Base-by-base conservation (phyloP, 2,329 filamentous ascomycete species). In the Aureobasidium leucospermi region DNA sequence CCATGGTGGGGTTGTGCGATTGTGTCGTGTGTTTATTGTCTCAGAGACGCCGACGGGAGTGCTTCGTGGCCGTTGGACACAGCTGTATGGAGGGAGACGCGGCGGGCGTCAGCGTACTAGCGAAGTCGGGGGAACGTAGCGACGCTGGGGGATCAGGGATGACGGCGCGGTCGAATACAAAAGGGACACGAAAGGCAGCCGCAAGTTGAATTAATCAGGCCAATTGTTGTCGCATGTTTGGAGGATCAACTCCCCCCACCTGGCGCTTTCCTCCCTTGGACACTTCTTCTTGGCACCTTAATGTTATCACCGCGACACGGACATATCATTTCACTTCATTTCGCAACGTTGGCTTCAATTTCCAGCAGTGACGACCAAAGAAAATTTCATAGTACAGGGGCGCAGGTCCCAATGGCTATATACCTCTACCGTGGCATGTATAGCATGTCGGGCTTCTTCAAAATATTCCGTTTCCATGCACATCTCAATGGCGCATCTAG, bases 1-100 rank as follows among this genome's bases (percentile, higher is more conserved):
- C 81, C 84, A 87, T 87, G 43, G 58, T 64, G 63, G 53, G 59
- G 19, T 19, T 29, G 41, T 16, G 31, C n/a, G 11, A 28, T 45
- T 38, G 45, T 39, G 55, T 58, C 39, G 55, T 29, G 43, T 47
- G 55, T 58, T 58, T 39, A 10, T 16, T 11, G 23, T 5, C 15
- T 41, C 15, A 34, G 28, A 48, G 31, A 41, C 16, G 55, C 42
- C 32, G 43, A 23, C 15, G 34, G 47, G 47, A 19, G 29, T 39
- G 55, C 23, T 48, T 47, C 55, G 55, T 48, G 55, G 55, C 55
- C 55, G 55, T 58, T 58, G 10, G n/a, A n/a, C 38, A 11, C 32
- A 47, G 55, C 31, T 58, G 55, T 58, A 58, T 48, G 39, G 42
- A 36, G 39, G 43, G 42, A 36, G 55, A 58, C 43, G 39, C 32